These are phyloP conservation scores for Rhizopogon parksii DNA, from an alignment of 1,284 basidiomycete species.

Conservation along the genomic window DNA sequence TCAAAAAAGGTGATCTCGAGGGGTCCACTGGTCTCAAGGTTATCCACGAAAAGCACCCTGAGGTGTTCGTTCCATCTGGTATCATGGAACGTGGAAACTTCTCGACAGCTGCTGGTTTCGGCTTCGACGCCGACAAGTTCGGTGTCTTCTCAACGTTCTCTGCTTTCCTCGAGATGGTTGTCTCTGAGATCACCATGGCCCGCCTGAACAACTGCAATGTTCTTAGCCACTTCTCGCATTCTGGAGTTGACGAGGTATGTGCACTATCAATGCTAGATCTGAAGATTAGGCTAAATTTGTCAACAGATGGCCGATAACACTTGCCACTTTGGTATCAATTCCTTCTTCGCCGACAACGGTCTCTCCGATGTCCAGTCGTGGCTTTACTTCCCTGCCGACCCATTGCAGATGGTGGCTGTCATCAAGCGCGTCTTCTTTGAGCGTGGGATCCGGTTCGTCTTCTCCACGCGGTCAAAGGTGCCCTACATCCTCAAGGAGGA, in stretches of 20 bases:
- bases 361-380: constrained; percentile 70
- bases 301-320: constrained; percentile 75
- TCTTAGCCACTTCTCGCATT: constrained; percentile 81
- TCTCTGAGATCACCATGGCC: constrained; percentile 88
- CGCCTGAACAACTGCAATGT: constrained; percentile 81
- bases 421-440: constrained; percentile 76
- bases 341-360: constrained; percentile 81
- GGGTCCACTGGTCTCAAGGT: constrained; percentile 81
- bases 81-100: constrained; percentile 82
- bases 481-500: constrained; percentile 79
- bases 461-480: constrained; percentile 81
- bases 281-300: neutral
- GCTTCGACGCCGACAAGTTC: constrained; percentile 67
- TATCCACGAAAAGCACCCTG: constrained; percentile 82
- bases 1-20: constrained; percentile 60
- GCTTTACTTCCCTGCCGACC: constrained; percentile 82
- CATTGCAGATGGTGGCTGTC: constrained; percentile 72
- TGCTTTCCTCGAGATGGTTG: constrained; percentile 82
- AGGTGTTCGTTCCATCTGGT: constrained; percentile 77
- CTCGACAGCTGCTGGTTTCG: constrained; percentile 80
- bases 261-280: neutral
- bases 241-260: constrained; percentile 51
- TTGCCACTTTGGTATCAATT: constrained; percentile 78
- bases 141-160: constrained; percentile 84
- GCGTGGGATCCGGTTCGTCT: constrained; percentile 73